A percentile compares a stretch with the other conserved stretches of the same genome.
Conservation (phyloP, 2,329 filamentous ascomycete genomes). For the Simplicillium sp. region DNA sequence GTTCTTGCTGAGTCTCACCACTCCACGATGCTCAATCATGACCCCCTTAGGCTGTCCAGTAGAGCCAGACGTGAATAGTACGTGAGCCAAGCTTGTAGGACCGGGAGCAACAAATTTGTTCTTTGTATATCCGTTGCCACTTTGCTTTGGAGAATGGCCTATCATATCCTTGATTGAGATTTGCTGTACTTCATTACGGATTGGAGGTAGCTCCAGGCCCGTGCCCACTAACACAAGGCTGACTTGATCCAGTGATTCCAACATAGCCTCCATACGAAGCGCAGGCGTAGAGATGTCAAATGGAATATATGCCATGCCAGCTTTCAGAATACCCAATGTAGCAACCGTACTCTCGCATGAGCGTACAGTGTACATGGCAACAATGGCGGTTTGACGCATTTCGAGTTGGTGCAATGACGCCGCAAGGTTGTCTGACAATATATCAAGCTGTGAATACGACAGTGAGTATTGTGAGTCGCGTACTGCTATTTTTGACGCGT, state of each 20-base stretch:
- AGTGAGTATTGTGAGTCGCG: constrained; percentile 8
- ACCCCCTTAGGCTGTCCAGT: constrained; percentile 41
- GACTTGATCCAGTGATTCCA: neutral
- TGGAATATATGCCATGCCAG: constrained; percentile 15
- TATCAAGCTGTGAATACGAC: constrained; percentile 14
- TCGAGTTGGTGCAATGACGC: constrained; percentile 7
- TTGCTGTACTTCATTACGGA: neutral
- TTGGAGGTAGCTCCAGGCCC: neutral
- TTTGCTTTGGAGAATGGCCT: neutral
- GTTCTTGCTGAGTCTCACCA: constrained; percentile 7
- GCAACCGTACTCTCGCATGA: constrained; percentile 14
- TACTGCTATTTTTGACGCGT: constrained; percentile 9
- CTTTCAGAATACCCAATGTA: constrained; percentile 14
- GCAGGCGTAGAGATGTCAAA: constrained; percentile 11
- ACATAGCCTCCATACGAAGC: constrained; percentile 8
- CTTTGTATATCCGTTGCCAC: too few species aligned
- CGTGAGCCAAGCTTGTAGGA: constrained; percentile 13
- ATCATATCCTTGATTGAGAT: neutral
- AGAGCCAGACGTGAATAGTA: constrained; percentile 42
- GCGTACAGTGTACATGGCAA: constrained; percentile 10
- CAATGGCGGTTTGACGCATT: constrained; percentile 9
- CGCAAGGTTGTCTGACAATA: constrained; percentile 9
- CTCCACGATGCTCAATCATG: constrained; percentile 16
- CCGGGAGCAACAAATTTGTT: neutral
- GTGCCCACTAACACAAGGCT: constrained; percentile 8